Evolutionary conservation across 2,329 filamentous ascomycete species (phyloP).

Genomic region (Exophiala mesophila): DNA sequence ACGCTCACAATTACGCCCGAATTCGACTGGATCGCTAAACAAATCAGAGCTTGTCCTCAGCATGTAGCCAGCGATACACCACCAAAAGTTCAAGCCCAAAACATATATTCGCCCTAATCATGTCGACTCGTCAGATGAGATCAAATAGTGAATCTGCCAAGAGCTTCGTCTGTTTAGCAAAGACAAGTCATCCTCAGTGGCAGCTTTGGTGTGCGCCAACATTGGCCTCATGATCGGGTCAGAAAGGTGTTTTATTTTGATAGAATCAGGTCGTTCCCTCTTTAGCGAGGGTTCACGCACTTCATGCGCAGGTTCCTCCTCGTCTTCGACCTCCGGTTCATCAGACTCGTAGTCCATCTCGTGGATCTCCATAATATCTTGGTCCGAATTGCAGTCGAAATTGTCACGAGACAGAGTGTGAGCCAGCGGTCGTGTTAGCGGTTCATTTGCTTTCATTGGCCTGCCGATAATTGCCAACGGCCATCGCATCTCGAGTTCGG

Average conservation of each 20-base stretch:
- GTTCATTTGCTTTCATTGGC: slow-evolving; percentile 3
- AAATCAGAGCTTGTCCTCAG: no score
- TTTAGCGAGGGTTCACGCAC: no score
- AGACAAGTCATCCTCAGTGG: slow-evolving; percentile 10
- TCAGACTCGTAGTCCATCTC: background rate
- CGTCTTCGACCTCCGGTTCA: background rate
- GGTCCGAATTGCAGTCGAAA: slow-evolving; percentile 9
- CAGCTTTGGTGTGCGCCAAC: slow-evolving; percentile 3
- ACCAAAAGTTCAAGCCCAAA: no score
- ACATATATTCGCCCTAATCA: background rate
- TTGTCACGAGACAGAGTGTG: slow-evolving; percentile 11
- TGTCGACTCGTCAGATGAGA: slow-evolving; percentile 5
- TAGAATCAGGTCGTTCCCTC: slow-evolving; percentile 3
- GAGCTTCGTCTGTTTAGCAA: slow-evolving; percentile 16
- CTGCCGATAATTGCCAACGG: slow-evolving; percentile 23
- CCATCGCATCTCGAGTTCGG: slow-evolving; percentile 18
- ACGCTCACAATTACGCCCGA: no score
- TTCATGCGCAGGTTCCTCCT: background rate
- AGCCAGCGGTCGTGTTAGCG: background rate
- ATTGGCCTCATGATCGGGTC: slow-evolving; percentile 14
- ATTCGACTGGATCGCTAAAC: no score
- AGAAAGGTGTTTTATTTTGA: slow-evolving; percentile 12
- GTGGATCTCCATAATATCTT: slow-evolving; percentile 1
- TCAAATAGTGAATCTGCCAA: slow-evolving; percentile 24
- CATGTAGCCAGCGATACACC: no score